Base-by-base conservation (phyloP, 148 eudicot species). In the Rhododendron ovatum region DNA sequence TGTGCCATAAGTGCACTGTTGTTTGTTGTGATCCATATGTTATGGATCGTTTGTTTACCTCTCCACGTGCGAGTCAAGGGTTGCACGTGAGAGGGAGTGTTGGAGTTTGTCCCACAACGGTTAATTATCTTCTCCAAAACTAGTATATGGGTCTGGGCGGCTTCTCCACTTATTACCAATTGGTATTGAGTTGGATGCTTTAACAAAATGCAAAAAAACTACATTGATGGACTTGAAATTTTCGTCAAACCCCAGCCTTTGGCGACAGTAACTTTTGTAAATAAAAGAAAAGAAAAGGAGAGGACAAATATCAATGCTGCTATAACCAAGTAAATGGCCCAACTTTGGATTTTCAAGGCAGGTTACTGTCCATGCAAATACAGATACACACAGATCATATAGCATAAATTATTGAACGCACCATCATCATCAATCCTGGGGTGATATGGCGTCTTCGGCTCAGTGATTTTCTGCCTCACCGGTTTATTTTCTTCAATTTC, bases 401-500 rank as follows among this genome's bases (percentile, higher is more conserved):
- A 69, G 28, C 24, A 69, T 11, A 22, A 84, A 18, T 14, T 43
- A 67, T 41, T 45, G 48, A 69, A 81, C 91, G 51, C 86, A 94
- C 95, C 96, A 85, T 95, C 97, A 87, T 92, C 94, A 79, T 94
- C 99, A 84, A 92, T 86, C 94, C 91, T 93, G 55, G 88, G 93
- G 89, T 95, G 99, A 89, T 93, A 96, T 69, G 99, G 99, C 53
- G 99, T 96, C 93, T 96, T 96, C 51, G 99, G 99, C 89, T 96
- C 99, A 26, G 97, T 96, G 74, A 95, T 95, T 89, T 96, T 96
- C 91, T 96, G 98, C 86, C 99, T 95, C 43, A 93, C 98, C 30
- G 99, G 99, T 89, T 96, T 96, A 83, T 94, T 93, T 88, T 89
- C 95, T 92, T 96, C 99, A 84, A 96, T 96, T 43, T 96, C 97